Evolutionary conservation across 2,329 filamentous ascomycete genomes (phyloP).

Genomic region (Clonostachys sp.): DNA sequence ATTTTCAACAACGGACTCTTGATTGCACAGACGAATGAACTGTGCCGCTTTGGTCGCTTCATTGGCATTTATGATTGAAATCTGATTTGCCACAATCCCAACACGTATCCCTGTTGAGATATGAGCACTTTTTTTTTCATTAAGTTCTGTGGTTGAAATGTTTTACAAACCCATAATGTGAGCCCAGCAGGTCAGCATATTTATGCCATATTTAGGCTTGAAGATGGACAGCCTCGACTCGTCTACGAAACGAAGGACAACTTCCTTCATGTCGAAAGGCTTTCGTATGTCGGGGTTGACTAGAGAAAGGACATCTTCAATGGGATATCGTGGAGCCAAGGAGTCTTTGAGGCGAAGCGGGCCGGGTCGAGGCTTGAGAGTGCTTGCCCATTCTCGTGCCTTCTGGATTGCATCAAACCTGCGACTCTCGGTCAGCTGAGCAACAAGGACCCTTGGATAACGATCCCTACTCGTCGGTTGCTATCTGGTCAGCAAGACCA

Average conservation of each 20-base stretch:
- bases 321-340: constrained; percentile 17
- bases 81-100: constrained; percentile 33
- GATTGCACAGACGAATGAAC: constrained; percentile 37
- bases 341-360: constrained; percentile 8
- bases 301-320: constrained; percentile 27
- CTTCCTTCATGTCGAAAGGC: constrained; percentile 21
- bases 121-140: too few relatives aligned
- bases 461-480: constrained; percentile 22
- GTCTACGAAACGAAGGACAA: constrained; percentile 32
- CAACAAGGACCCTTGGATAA: too few relatives aligned
- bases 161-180: constrained; percentile 18
- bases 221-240: constrained; percentile 28
- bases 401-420: constrained; percentile 32
- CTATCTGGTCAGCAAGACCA: constrained; percentile 36
- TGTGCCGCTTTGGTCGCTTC: constrained; percentile 34
- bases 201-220: constrained; percentile 31
- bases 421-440: too few relatives aligned
- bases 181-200: constrained; percentile 29
- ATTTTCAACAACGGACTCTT: constrained; percentile 17
- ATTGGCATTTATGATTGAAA: constrained; percentile 28
- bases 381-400: constrained; percentile 9
- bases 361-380: constrained; percentile 17
- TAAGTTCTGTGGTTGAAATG: too few relatives aligned
- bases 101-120: constrained; percentile 9
- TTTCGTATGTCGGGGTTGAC: constrained; percentile 27